These are phyloP conservation scores for Grammothele lineata DNA, from an alignment of 768 basidiomycete species.

Conservation along the genomic window DNA sequence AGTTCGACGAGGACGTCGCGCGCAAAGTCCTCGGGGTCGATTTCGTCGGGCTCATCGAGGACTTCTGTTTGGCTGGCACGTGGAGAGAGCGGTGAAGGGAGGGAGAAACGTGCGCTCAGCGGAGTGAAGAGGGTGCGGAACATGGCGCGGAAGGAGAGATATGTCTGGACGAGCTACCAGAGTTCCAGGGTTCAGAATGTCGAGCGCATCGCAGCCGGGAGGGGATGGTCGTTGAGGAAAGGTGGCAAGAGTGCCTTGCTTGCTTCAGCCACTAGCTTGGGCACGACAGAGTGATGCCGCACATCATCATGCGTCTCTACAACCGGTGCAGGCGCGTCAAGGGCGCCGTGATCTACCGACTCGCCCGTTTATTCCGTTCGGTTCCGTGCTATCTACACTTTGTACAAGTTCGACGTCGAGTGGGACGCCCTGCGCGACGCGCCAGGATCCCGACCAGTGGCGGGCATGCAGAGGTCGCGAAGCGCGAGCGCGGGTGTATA, in stretches of 20 bases:
- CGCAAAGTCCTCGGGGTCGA: slow-evolving; percentile 66
- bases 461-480: too few species aligned
- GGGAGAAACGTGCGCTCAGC: slow-evolving; percentile 30
- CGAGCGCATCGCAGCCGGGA: slow-evolving; percentile 4
- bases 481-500: too few species aligned
- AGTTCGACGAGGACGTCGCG: slow-evolving; percentile 67
- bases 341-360: too few species aligned
- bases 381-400: too few species aligned
- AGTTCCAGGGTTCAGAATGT: slow-evolving; percentile 8
- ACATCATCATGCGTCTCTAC: too few species aligned
- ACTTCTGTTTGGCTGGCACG: slow-evolving; percentile 1
- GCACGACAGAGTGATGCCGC: background rate
- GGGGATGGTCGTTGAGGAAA: background rate
- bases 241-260: background rate
- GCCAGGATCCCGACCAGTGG: too few species aligned
- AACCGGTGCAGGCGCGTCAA: too few species aligned
- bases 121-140: slow-evolving; percentile 32
- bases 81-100: slow-evolving; percentile 15
- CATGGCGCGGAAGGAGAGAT: slow-evolving; percentile 18
- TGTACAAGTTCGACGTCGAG: too few species aligned
- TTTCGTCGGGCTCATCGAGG: slow-evolving; percentile 23
- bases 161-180: slow-evolving; percentile 12
- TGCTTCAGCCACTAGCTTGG: background rate
- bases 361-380: too few species aligned
- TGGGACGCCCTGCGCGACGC: too few species aligned